Percentiles rank a stretch among this genome's conserved stretches.
These are phyloP conservation scores for Hypocrella siamensis DNA, from an alignment of 2,329 filamentous ascomycete genomes.

Conservation along the genomic window DNA sequence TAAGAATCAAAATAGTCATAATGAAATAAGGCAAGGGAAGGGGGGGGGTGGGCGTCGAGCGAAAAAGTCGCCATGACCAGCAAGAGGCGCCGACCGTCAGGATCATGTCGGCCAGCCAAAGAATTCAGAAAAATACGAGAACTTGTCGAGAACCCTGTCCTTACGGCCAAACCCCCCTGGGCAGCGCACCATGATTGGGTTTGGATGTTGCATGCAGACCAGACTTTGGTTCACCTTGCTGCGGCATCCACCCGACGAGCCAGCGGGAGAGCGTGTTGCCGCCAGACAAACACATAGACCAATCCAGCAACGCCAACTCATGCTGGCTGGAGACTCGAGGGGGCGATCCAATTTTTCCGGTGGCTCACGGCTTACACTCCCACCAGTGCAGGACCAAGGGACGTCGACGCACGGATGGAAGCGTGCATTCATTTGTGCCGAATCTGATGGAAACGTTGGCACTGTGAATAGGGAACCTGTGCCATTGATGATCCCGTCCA, in stretches of 20 bases:
- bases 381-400: neutral
- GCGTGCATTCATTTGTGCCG: too few species aligned
- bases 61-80: neutral
- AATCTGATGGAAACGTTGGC: too few species aligned
- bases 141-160: conserved; percentile 5
- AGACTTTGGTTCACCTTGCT: neutral
- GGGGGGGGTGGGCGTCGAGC: neutral
- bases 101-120: neutral
- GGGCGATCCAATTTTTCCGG: neutral
- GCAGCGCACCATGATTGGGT: conserved; percentile 1
- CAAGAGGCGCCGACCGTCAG: neutral
- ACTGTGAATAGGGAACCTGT: too few species aligned
- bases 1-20: neutral
- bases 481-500: too few species aligned
- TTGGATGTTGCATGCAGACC: conserved; percentile 1
- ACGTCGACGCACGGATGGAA: too few species aligned
- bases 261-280: conserved; percentile 1
- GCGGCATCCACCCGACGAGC: conserved; percentile 1
- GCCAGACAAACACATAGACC: conserved; percentile 1
- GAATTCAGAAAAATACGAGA: conserved; percentile 6
- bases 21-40: neutral
- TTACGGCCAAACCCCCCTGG: conserved; percentile 1
- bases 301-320: conserved; percentile 2
- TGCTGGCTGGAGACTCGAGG: neutral
- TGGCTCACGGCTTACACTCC: too few species aligned